Percentiles rank a stretch among this genome's conserved stretches.
Conservation (phyloP, 352 stramenopile species). For the Blastocystis sp. region DNA sequence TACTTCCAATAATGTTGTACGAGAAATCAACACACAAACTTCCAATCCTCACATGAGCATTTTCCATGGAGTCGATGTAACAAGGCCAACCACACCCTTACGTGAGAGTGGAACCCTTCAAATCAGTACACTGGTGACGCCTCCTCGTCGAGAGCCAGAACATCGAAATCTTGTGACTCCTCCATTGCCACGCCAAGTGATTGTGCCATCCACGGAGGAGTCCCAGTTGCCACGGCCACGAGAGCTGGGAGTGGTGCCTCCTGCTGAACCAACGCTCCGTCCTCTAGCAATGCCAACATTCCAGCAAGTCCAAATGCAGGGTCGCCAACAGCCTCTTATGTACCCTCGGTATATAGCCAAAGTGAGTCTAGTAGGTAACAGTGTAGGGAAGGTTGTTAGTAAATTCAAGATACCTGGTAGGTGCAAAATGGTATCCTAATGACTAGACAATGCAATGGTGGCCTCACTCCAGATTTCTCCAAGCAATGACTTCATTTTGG, state of each 20-base stretch:
- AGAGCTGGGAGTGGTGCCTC: neutral
- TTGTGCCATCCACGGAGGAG: neutral
- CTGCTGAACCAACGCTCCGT: neutral
- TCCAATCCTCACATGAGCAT: neutral
- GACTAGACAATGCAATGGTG: slow-evolving; percentile 22
- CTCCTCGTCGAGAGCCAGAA: neutral
- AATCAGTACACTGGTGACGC: neutral
- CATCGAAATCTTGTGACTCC: neutral
- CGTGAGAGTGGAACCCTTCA: neutral
- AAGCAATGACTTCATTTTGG: slow-evolving; percentile 22
- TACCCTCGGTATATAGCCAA: slow-evolving; percentile 30
- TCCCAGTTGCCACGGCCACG: neutral
- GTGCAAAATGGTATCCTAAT: neutral
- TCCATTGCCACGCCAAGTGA: neutral
- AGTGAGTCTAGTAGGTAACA: slow-evolving; percentile 13
- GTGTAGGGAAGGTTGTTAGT: slow-evolving; percentile 12
- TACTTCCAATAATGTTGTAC: no score
- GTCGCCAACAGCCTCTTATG: neutral
- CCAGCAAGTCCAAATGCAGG: neutral
- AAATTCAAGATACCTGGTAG: slow-evolving; percentile 22
- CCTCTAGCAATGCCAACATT: neutral
- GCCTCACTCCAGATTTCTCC: slow-evolving; percentile 14
- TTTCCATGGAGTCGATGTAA: neutral
- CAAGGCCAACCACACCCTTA: neutral
- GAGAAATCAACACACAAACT: neutral